Evolutionary conservation across 805 yeast genomes (phyloP), one percentile per base, ranked within the genome.

Genomic region (Yamadazyma akitaensis): DNA sequence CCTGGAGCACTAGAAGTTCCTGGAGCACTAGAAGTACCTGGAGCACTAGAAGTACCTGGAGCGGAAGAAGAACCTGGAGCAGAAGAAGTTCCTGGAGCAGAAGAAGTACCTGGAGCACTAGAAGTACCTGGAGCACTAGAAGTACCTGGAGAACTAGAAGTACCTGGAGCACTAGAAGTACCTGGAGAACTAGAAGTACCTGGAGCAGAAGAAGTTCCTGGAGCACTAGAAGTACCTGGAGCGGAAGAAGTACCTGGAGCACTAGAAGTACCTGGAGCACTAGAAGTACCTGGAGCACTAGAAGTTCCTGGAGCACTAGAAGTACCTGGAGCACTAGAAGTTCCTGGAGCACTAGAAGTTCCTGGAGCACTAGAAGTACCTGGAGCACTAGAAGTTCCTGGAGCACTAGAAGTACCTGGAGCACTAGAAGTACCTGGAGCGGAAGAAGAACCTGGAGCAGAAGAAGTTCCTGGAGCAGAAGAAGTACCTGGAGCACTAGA

Each of bases 111-210:
- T 33, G 37, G 37, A 17, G 37, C 19, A 28, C 10, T 5, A 28
- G 24, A 21, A 4, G 24, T 5, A 21, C 6, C 24, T 21, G 24
- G 24, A 21, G 24, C 24, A 30, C 9, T 8, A 12, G 37, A 34
- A 34, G 37, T 26, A 26, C 30, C 32, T 12, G 46, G 26, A 32
- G 44, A 3, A 31, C 42, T 10, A 28, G 32, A 28, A 4, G n/a
- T 5, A 28, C 10, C 32, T 28, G 32, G 32, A 28, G 32, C 32
- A 28, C 10, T 11, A 31, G 34, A 40, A n/a, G 47, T 30, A 30
- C 41, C 41, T 30, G 40, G 26, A 14, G 41, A 14, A 17, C 38
- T 24, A 9, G 52, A 33, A 11, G 44, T 21, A 5, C 10, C 32
- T 28, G 32, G 32, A 28, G 32, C 32, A 28, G 32, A 28, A 5